phyloP scores from a whole-genome alignment of 2,329 filamentous ascomycete genomes.

The Helotiales sp. region DNA sequence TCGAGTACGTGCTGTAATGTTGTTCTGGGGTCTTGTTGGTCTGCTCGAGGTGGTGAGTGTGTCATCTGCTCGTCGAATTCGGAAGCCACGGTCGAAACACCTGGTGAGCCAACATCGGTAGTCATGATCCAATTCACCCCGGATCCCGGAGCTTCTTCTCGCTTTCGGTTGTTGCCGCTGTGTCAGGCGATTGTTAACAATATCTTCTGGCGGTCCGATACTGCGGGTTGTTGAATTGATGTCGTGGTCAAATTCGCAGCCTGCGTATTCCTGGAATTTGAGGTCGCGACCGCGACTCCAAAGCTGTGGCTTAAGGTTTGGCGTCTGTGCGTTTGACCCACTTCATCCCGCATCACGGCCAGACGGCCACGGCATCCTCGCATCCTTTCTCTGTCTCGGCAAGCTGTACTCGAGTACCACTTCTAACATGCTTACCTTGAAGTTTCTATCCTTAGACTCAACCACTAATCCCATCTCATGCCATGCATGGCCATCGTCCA shows the following conservation, averaged over 20 bases:
- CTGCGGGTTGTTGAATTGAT: not conserved
- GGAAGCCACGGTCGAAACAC: constrained; percentile 32
- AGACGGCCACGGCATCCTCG: too few relatives aligned
- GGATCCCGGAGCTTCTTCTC: not conserved
- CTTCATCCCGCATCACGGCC: not conserved
- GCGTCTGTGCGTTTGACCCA: not conserved
- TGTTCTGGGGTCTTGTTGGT: constrained; percentile 30
- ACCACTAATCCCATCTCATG: not conserved
- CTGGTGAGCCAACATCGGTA: constrained; percentile 9
- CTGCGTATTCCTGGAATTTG: not conserved
- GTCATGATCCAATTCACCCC: not conserved
- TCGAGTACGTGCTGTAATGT: constrained; percentile 30
- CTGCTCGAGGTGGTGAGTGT: constrained; percentile 29
- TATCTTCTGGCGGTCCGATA: not conserved
- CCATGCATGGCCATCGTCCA: not conserved
- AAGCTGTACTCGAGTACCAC: too few relatives aligned
- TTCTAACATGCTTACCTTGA: not conserved
- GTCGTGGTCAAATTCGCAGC: not conserved
- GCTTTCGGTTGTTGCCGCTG: not conserved
- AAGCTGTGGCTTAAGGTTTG: not conserved
- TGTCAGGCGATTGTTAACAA: not conserved
- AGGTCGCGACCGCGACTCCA: not conserved
- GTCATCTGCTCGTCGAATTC: constrained; percentile 33
- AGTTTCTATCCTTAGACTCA: not conserved
- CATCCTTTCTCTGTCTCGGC: too few relatives aligned